These are phyloP conservation scores for Hyparrhenia diplandra DNA, from an alignment of 176 grass and related monocot species.

Conservation along the genomic window DNA sequence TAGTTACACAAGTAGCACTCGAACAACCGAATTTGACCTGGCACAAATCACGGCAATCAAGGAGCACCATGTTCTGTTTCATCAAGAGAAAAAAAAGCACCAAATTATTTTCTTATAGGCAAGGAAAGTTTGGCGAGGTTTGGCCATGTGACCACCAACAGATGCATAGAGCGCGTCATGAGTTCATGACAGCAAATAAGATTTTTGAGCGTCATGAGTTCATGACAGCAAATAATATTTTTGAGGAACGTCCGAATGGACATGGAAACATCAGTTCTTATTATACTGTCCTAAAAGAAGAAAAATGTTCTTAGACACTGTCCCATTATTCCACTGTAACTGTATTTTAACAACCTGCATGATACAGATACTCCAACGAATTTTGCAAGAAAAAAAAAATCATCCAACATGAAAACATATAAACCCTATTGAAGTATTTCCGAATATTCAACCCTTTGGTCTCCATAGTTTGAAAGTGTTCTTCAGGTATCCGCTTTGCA, in stretches of 20 bases:
- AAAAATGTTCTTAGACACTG: neutral
- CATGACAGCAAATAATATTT: too few relatives aligned
- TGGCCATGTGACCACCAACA: too few relatives aligned
- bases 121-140: too few relatives aligned
- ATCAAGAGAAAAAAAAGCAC: neutral
- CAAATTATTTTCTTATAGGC: neutral
- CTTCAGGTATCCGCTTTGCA: neutral
- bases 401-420: neutral
- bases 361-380: neutral
- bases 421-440: neutral
- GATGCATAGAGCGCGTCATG: neutral
- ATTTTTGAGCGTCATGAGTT: too few relatives aligned
- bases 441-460: constrained; percentile 16
- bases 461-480: neutral
- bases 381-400: too few relatives aligned
- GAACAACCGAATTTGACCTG: neutral
- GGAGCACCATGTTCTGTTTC: neutral
- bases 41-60: neutral
- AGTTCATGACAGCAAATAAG: neutral
- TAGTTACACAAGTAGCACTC: too few relatives aligned
- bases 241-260: neutral
- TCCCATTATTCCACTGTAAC: neutral
- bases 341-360: neutral
- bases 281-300: neutral
- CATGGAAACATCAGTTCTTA: neutral